Evolutionary conservation across 352 stramenopile genomes (phyloP).

Genomic region (Globisporangium nodosum): DNA sequence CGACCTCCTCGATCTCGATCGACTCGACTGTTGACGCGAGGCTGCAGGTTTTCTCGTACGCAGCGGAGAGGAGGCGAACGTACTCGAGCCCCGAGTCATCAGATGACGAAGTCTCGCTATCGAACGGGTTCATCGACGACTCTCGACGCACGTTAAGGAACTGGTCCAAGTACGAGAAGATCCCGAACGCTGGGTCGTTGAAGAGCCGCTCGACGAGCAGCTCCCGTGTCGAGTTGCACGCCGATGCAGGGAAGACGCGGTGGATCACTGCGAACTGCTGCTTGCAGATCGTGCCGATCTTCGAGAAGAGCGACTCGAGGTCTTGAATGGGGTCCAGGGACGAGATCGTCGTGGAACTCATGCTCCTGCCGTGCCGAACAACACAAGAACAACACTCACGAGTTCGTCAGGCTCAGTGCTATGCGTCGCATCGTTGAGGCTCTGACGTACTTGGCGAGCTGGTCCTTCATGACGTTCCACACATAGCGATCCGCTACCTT

Average conservation of each 20-base stretch:
- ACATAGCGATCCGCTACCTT: conserved; percentile 79
- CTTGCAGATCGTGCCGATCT: conserved; percentile 55
- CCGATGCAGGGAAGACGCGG: conserved; percentile 41
- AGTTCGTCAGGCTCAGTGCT: neutral
- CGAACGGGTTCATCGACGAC: conserved; percentile 8
- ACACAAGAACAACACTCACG: neutral
- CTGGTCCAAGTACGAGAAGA: conserved; percentile 71
- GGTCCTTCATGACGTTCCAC: conserved; percentile 81
- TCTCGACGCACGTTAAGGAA: conserved; percentile 39
- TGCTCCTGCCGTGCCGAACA: conserved; percentile 8
- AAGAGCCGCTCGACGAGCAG: conserved; percentile 66
- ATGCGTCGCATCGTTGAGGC: neutral
- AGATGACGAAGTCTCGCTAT: neutral
- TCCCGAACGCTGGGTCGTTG: conserved; percentile 73
- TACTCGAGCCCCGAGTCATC: conserved; percentile 39
- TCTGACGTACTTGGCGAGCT: conserved; percentile 36
- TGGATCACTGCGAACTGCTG: conserved; percentile 67
- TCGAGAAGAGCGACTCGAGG: conserved; percentile 50
- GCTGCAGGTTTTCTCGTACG: conserved; percentile 59
- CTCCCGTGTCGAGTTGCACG: conserved; percentile 47
- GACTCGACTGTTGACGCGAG: conserved; percentile 45
- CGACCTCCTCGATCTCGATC: conserved; percentile 13
- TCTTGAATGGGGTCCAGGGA: conserved; percentile 62
- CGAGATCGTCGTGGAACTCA: conserved; percentile 14
- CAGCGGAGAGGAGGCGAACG: conserved; percentile 47